Conservation (phyloP, 1,139 yeast genomes). For the Zygotorulaspora mrakii region DNA sequence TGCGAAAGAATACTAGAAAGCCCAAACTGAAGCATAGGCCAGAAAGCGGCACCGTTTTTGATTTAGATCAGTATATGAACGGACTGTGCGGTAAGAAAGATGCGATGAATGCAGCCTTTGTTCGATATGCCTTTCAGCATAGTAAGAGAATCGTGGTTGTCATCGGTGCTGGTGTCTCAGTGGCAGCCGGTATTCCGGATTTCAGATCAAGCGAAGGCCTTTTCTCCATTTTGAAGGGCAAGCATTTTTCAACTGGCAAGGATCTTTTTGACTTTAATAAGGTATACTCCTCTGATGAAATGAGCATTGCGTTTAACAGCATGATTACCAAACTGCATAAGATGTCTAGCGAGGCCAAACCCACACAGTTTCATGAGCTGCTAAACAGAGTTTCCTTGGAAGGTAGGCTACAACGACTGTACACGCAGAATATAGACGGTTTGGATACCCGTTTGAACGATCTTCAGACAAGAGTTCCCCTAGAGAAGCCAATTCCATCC, state of each 20-base stretch:
- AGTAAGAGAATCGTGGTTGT: constrained; percentile 51
- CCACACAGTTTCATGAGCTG: constrained; percentile 70
- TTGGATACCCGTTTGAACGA: constrained; percentile 41
- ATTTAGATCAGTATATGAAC: constrained; percentile 34
- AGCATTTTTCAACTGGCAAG: constrained; percentile 61
- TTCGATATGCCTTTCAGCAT: constrained; percentile 46
- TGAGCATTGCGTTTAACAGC: constrained; percentile 63
- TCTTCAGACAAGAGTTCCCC: constrained; percentile 48
- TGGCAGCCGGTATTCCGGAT: constrained; percentile 88
- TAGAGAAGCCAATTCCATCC: constrained; percentile 47
- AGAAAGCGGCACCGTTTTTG: constrained; percentile 41
- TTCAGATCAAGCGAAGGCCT: constrained; percentile 77
- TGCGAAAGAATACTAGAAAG: constrained; percentile 31
- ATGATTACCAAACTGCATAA: constrained; percentile 63
- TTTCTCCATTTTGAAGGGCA: constrained; percentile 57
- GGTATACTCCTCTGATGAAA: constrained; percentile 63
- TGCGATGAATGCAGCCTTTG: constrained; percentile 41
- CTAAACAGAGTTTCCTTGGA: constrained; percentile 56
- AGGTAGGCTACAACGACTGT: constrained; percentile 63
- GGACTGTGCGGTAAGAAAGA: constrained; percentile 38
- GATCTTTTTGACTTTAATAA: constrained; percentile 70
- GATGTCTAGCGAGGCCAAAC: constrained; percentile 54
- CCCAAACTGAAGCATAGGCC: constrained; percentile 45
- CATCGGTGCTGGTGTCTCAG: constrained; percentile 88
- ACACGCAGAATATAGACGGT: constrained; percentile 68